These are phyloP conservation scores for Pugionium dolabratum DNA, from an alignment of 345 rosid species.

Conservation along the genomic window DNA sequence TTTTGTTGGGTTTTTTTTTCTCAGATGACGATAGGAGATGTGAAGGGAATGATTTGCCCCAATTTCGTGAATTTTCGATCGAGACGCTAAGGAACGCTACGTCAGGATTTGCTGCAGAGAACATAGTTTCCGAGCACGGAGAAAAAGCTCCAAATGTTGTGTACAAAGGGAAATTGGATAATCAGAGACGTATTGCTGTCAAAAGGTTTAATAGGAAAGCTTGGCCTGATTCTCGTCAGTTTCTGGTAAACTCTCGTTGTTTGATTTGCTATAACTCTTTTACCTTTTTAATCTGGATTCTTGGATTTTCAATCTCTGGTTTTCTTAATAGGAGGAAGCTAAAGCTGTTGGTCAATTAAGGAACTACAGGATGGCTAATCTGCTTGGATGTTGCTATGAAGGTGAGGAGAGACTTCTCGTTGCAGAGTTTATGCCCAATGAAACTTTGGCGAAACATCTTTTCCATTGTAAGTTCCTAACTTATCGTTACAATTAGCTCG, in stretches of 20 bases:
- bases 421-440: slow-evolving; percentile 86
- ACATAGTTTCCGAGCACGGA: slow-evolving; percentile 93
- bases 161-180: slow-evolving; percentile 85
- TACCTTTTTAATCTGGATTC: slow-evolving; percentile 11
- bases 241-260: slow-evolving; percentile 52
- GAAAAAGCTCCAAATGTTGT: slow-evolving; percentile 97
- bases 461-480: slow-evolving; percentile 69
- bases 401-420: slow-evolving; percentile 93
- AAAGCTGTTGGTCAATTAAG: slow-evolving; percentile 86
- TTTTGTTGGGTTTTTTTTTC: slow-evolving; percentile 18
- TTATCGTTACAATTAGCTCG: not conserved
- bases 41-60: slow-evolving; percentile 53
- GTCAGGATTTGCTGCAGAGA: slow-evolving; percentile 83
- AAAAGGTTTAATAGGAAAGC: slow-evolving; percentile 84
- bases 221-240: slow-evolving; percentile 92
- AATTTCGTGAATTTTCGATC: slow-evolving; percentile 71
- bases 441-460: slow-evolving; percentile 93
- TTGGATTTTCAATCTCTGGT: slow-evolving; percentile 11
- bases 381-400: slow-evolving; percentile 89
- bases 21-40: slow-evolving; percentile 57
- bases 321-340: slow-evolving; percentile 70
- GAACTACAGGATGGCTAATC: slow-evolving; percentile 69
- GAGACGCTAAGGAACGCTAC: slow-evolving; percentile 82
- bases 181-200: slow-evolving; percentile 78
- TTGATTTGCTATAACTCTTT: slow-evolving; percentile 14